These are phyloP conservation scores for Yamadazyma insecticola DNA, from an alignment of 805 yeast species.

Conservation along the genomic window DNA sequence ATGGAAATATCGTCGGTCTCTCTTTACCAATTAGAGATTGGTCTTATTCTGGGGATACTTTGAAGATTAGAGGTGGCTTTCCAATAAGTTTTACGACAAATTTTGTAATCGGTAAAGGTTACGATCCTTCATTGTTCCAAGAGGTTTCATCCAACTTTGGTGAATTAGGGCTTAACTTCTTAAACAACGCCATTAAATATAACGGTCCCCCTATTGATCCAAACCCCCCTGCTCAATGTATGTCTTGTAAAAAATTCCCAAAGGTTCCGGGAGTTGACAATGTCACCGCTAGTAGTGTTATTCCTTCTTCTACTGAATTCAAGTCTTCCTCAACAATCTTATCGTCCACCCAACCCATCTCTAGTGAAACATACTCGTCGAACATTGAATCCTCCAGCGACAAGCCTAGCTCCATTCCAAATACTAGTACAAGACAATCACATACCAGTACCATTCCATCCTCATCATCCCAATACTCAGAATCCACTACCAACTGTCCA, in stretches of 20 bases:
- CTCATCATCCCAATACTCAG: neutral
- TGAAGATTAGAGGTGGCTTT: slow-evolving; percentile 3
- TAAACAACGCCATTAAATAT: slow-evolving; percentile 1
- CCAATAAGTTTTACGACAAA: neutral
- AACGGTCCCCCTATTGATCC: slow-evolving; percentile 3
- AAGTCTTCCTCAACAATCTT: neutral
- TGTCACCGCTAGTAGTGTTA: slow-evolving; percentile 3
- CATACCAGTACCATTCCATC: slow-evolving; percentile 4
- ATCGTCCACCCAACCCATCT: slow-evolving; percentile 2
- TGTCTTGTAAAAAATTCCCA: slow-evolving; percentile 11
- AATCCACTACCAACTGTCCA: slow-evolving; percentile 1
- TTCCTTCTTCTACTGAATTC: slow-evolving; percentile 1
- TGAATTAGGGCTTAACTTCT: neutral
- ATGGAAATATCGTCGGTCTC: slow-evolving; percentile 12
- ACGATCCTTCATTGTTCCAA: neutral
- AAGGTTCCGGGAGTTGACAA: slow-evolving; percentile 10
- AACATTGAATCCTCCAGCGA: neutral
- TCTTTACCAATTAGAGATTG: neutral
- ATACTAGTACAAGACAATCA: too few relatives aligned
- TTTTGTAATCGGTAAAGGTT: slow-evolving; percentile 6
- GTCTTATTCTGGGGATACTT: slow-evolving; percentile 5
- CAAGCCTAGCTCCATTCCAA: neutral
- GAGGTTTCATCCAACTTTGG: slow-evolving; percentile 1
- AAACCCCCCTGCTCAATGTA: slow-evolving; percentile 11
- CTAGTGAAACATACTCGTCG: slow-evolving; percentile 3